These are phyloP conservation scores for Bremia lactucae DNA, from an alignment of 352 stramenopile genomes.

Conservation along the genomic window DNA sequence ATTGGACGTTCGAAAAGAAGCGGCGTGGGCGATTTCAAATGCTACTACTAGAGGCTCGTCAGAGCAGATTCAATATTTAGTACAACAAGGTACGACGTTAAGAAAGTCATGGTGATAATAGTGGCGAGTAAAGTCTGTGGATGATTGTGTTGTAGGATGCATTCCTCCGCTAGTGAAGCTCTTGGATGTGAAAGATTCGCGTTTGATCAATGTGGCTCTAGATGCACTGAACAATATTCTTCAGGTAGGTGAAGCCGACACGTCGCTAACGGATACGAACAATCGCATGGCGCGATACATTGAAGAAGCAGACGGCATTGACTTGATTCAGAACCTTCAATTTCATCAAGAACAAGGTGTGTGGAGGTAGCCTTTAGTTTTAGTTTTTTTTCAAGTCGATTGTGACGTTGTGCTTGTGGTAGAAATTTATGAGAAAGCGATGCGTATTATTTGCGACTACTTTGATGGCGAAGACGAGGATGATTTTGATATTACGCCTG, in stretches of 20 bases:
- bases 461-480: constrained; percentile 97
- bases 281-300: constrained; percentile 95
- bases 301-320: constrained; percentile 92
- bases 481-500: constrained; percentile 60
- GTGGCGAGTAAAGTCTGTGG: not conserved
- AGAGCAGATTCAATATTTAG: constrained; percentile 95
- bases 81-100: constrained; percentile 75
- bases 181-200: constrained; percentile 88
- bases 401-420: constrained; percentile 1
- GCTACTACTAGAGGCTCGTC: constrained; percentile 61
- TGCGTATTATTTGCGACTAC: constrained; percentile 95
- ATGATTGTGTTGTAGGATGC: constrained; percentile 47
- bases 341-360: constrained; percentile 94
- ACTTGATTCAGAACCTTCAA: constrained; percentile 96
- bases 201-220: constrained; percentile 95
- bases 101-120: not conserved
- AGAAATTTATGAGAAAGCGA: constrained; percentile 90
- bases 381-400: not conserved
- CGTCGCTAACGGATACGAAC: constrained; percentile 59
- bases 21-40: constrained; percentile 79
- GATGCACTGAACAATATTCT: constrained; percentile 95
- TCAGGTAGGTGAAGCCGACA: constrained; percentile 78
- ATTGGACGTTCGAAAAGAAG: constrained; percentile 80
- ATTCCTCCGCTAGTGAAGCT: constrained; percentile 94
- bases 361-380: not conserved